Evolutionary conservation across 495 filamentous ascomycete genomes (phyloP).

Genomic region (Talaromyces ruber): DNA sequence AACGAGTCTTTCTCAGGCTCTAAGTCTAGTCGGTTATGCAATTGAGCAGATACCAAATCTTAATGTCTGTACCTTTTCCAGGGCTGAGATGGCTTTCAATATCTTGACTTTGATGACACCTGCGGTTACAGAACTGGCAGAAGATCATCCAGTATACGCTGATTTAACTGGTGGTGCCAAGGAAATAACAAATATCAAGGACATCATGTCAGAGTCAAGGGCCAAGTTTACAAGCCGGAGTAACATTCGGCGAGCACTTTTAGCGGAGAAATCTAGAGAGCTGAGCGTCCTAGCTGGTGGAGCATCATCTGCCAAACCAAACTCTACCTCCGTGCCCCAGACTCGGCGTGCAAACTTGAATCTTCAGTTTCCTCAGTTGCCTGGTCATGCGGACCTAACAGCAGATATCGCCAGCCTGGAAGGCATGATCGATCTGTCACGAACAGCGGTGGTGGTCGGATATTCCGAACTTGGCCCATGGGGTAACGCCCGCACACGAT

Average conservation of each 20-base stretch:
- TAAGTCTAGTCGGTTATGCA: conserved; percentile 94
- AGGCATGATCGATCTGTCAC: conserved; percentile 96
- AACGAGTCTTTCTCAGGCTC: conserved; percentile 93
- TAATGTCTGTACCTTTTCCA: conserved; percentile 12
- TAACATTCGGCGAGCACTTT: background rate
- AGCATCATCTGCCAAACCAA: conserved; percentile 64
- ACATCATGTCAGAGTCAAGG: conserved; percentile 7
- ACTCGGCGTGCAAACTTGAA: background rate
- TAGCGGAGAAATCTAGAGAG: background rate
- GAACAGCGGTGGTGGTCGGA: conserved; percentile 92
- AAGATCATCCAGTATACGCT: conserved; percentile 17
- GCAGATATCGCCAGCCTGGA: background rate
- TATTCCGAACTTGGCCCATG: conserved; percentile 97
- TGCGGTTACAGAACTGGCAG: conserved; percentile 3
- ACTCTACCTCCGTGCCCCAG: conserved; percentile 43
- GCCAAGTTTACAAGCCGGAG: background rate
- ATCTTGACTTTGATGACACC: conserved; percentile 8
- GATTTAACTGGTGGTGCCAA: conserved; percentile 17
- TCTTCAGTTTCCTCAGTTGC: background rate
- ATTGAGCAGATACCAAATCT: conserved; percentile 53
- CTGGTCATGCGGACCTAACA: background rate
- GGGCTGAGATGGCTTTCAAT: conserved; percentile 16
- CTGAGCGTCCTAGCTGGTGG: background rate
- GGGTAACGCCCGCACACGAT: conserved; percentile 95
- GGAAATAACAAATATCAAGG: conserved; percentile 14